Evolutionary conservation across 1,284 basidiomycete species (phyloP).

Genomic region (Gomphus bonarii): DNA sequence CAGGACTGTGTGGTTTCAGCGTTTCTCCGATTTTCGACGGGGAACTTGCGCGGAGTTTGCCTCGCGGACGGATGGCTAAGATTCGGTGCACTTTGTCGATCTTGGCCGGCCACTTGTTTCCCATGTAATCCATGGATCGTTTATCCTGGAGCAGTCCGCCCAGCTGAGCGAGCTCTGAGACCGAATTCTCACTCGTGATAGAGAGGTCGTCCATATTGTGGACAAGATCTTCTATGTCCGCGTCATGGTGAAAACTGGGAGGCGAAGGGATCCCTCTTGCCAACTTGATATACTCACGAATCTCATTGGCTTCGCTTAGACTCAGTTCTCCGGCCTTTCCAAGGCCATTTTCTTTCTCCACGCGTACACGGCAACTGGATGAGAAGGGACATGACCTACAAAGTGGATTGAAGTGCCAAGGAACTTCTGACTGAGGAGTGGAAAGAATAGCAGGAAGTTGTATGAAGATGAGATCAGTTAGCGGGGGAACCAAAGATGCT

Average conservation of each 20-base stretch:
- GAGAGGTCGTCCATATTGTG: not conserved
- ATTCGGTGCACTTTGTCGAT: slow-evolving; percentile 33
- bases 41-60: not conserved
- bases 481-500: slow-evolving; percentile 16
- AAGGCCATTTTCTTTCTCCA: slow-evolving; percentile 25
- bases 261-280: slow-evolving; percentile 15
- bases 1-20: slow-evolving; percentile 21
- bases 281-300: slow-evolving; percentile 27
- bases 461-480: slow-evolving; percentile 29
- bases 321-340: slow-evolving; percentile 37
- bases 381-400: slow-evolving; percentile 33
- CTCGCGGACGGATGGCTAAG: slow-evolving; percentile 28
- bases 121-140: slow-evolving; percentile 27
- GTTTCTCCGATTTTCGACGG: not conserved
- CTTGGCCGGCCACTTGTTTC: slow-evolving; percentile 31
- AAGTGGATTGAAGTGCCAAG: slow-evolving; percentile 38
- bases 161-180: slow-evolving; percentile 33
- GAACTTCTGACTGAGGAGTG: slow-evolving; percentile 22
- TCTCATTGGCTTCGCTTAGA: slow-evolving; percentile 27
- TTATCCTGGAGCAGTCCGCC: slow-evolving; percentile 26
- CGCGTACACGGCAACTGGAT: slow-evolving; percentile 26
- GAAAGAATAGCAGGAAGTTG: slow-evolving; percentile 29
- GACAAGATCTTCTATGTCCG: slow-evolving; percentile 16
- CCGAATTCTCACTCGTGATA: not conserved
- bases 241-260: slow-evolving; percentile 12